A percentile compares a stretch with the other conserved stretches of the same genome.
These are phyloP conservation scores for Lentinus brumalis DNA, from an alignment of 768 basidiomycete genomes.

Conservation along the genomic window DNA sequence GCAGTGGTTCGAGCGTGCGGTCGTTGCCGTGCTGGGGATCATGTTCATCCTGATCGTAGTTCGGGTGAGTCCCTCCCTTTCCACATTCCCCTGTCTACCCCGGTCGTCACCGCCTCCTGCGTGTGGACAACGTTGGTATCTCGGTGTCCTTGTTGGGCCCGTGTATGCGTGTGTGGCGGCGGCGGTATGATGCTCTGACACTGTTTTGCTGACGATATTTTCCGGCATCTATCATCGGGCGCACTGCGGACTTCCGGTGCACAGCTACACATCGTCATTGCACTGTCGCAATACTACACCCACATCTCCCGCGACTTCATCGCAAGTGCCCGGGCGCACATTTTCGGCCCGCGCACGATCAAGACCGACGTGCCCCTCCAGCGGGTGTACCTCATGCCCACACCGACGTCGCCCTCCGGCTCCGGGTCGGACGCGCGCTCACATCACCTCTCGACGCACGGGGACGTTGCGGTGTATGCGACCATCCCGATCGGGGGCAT, in stretches of 20 bases:
- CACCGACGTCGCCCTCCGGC: constrained; percentile 27
- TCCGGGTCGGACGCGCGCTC: constrained; percentile 9
- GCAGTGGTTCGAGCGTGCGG: constrained; percentile 70
- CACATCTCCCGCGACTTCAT: constrained; percentile 42
- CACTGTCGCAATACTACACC: constrained; percentile 66
- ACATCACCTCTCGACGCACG: constrained; percentile 11
- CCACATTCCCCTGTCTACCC: neutral
- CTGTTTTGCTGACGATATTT: neutral
- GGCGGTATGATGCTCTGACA: constrained; percentile 4
- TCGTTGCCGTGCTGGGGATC: constrained; percentile 57
- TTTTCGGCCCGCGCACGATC: constrained; percentile 28
- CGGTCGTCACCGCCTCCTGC: neutral
- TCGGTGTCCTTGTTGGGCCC: neutral
- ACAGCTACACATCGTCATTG: constrained; percentile 77
- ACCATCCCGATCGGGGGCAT: constrained; percentile 62
- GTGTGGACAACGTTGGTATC: neutral
- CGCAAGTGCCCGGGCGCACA: constrained; percentile 31
- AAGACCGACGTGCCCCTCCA: constrained; percentile 41
- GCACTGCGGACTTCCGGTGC: neutral
- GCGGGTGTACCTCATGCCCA: constrained; percentile 66
- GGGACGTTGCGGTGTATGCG: constrained; percentile 59
- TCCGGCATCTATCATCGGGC: neutral
- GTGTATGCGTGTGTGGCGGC: neutral
- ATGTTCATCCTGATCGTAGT: constrained; percentile 65
- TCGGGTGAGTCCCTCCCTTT: constrained; percentile 50